Evolutionary conservation across 169 alveolate species (phyloP), one percentile per base, ranked within the genome.

Genomic region (Plasmodium adleri): DNA sequence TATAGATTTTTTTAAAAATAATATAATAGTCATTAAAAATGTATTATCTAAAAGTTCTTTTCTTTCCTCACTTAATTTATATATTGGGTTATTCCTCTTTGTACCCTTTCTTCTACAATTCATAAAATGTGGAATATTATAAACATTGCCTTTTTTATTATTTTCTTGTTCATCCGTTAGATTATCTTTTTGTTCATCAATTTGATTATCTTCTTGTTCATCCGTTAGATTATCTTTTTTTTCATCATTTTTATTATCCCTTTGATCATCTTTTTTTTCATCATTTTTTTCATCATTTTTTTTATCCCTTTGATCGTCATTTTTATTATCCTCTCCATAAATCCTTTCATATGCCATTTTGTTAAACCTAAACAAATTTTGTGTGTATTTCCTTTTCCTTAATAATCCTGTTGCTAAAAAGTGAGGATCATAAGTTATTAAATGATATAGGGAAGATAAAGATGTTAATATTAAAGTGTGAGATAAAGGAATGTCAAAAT

Each of bases 1-100:
- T 39, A 86, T 86, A 54, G 75, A 86, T 67, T 86, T 86, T 54
- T 72, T 86, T 49, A 86, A 71, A 64, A 86, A 86, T 15, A 86
- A 45, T 56, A 86, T 71, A 73, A 86, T 54, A 5, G 92, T 70
- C 59, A 60, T 72, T 26, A 86, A 59, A 49, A 86, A 86, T 0
- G 50, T 72, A 12, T 49, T 47, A 47, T 86, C 92, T 17, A 86
- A 54, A 26, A 86, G 32, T 20, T 70, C 76, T 54, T 62, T 86
- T 73, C 92, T 70, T 32, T 72, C 75, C n/a, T 52, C 76, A 15
- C 63, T 71, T 39, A 72, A 43, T 22, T 71, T 74, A 6, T 86
- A 47, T n/a, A 13, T 22, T 22, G 47, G 54, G 26, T 75, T 47
- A 22, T 50, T 56, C 10, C 4, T 15, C 20, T 3, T 66, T 32